phyloP scores from a whole-genome alignment of 2,329 filamentous ascomycete genomes.

The Fusarium sp. region DNA sequence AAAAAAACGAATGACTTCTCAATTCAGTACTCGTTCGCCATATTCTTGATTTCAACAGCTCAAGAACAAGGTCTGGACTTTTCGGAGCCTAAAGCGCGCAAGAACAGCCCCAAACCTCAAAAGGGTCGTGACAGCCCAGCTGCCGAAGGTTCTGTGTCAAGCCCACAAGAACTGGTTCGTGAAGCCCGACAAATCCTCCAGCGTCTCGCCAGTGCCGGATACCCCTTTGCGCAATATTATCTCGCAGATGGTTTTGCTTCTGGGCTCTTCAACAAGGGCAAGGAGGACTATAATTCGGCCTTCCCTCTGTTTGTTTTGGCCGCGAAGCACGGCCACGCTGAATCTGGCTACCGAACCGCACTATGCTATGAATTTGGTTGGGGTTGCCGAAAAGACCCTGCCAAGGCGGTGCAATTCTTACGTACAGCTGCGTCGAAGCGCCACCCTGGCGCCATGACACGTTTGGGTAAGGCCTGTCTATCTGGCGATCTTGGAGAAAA shows the following conservation, averaged over 20 bases:
- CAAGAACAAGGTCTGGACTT: conserved; percentile 77
- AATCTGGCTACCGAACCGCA: conserved; percentile 92
- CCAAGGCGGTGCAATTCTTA: conserved; percentile 94
- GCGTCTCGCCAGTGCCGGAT: conserved; percentile 85
- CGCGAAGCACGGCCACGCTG: conserved; percentile 96
- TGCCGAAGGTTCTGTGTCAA: conserved; percentile 60
- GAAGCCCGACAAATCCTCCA: conserved; percentile 93
- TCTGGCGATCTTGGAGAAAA: conserved; percentile 89
- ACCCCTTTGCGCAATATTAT: conserved; percentile 98
- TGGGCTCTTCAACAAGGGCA: conserved; percentile 94
- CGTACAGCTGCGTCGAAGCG: conserved; percentile 91
- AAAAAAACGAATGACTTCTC: conserved; percentile 95
- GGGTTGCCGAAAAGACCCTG: conserved; percentile 90
- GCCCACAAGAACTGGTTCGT: conserved; percentile 77
- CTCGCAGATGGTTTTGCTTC: conserved; percentile 94
- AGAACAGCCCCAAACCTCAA: conserved; percentile 60
- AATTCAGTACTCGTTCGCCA: conserved; percentile 95
- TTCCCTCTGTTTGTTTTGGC: conserved; percentile 94
- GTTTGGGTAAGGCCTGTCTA: conserved; percentile 90
- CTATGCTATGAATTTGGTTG: conserved; percentile 98
- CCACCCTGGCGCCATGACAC: conserved; percentile 94
- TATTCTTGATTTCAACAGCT: conserved; percentile 92
- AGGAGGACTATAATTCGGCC: conserved; percentile 89
- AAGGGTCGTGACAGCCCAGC: conserved; percentile 62
- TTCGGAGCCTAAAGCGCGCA: conserved; percentile 60